Base-by-base conservation (phyloP, 2,329 filamentous ascomycete genomes). In the Laburnicola sp. region DNA sequence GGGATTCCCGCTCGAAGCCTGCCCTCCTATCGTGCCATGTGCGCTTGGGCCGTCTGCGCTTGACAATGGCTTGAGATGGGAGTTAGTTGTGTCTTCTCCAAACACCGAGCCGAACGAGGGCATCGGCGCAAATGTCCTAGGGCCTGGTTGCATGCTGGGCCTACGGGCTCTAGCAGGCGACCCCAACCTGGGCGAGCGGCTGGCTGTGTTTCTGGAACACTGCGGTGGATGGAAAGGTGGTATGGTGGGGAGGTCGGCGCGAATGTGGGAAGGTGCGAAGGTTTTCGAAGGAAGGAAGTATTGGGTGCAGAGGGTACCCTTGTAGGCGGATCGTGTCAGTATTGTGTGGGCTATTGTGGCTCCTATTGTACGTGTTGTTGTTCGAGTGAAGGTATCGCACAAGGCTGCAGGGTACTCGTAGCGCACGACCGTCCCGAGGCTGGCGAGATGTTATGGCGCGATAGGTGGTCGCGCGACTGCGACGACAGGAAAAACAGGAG, bases 41-140 rank as follows among this genome's bases (percentile, higher is more conserved):
- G 54, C 46, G 50, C 55, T 53, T 16, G 45, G 53, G 32, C 44
- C 52, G 51, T 55, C 57, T 50, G 56, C 34, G 34, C 54, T 58
- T 45, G 62, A 46, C 81, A 81, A 50, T 74, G 78, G 59, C 80
- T 80, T 59, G 75, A 74, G 69, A 67, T 57, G 73, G 70, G 48
- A 75, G 72, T 51, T 76, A 49, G 61, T 66, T 22, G 75, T 68
- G 65, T 87, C 84, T 59, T 86, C 79, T 69, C 86, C 85, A 76
- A 87, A 88, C 50, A 89, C 86, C 50, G 86, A 86, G 86, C 88
- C 88, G 65, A 89, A 88, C 22, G 86, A 85, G 68, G 86, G 86
- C 79, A 89, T 86, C 69, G 76, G 76, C 72, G 65, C 64, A 55
- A 69, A 67, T 8, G 68, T 59, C 47, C 68, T 62, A 48, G 72